Conservation (phyloP, 805 yeast genomes). For the Candida piceae region DNA sequence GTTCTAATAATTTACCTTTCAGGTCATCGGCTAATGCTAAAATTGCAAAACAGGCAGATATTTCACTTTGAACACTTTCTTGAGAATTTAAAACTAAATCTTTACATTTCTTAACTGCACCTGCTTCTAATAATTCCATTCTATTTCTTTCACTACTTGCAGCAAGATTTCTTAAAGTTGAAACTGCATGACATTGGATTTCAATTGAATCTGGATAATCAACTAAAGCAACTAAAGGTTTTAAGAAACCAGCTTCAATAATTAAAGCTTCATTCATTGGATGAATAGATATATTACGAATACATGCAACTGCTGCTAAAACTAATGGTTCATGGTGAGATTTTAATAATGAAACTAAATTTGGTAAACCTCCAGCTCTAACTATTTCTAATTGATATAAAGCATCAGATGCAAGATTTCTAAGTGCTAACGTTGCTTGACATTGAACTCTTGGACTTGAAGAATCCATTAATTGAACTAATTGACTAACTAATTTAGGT, state of each 20-base stretch:
- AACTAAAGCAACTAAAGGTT: conserved; percentile 81
- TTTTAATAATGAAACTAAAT: conserved; percentile 82
- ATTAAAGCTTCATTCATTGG: conserved; percentile 94
- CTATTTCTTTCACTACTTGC: conserved; percentile 93
- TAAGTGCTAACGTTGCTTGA: conserved; percentile 93
- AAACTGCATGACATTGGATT: conserved; percentile 96
- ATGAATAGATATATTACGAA: conserved; percentile 93
- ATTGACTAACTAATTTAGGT: conserved; percentile 82
- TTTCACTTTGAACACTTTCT: conserved; percentile 91
- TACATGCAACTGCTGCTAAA: conserved; percentile 96
- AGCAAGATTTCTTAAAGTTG: conserved; percentile 91
- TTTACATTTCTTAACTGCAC: conserved; percentile 91
- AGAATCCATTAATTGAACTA: conserved; percentile 89
- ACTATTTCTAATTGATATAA: conserved; percentile 95
- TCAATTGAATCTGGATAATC: conserved; percentile 88
- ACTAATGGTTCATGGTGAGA: conserved; percentile 88
- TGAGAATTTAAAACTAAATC: conserved; percentile 81
- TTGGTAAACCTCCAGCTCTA: conserved; percentile 91
- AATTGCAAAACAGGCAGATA: conserved; percentile 95
- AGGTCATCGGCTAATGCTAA: conserved; percentile 94
- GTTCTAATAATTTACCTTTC: conserved; percentile 74
- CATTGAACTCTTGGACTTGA: conserved; percentile 94
- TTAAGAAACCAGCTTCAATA: conserved; percentile 93
- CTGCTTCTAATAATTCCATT: conserved; percentile 86
- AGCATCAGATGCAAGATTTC: conserved; percentile 94